These are phyloP conservation scores for Cordyceps fumosorosea DNA, from an alignment of 2,329 filamentous ascomycete genomes.

Conservation along the genomic window DNA sequence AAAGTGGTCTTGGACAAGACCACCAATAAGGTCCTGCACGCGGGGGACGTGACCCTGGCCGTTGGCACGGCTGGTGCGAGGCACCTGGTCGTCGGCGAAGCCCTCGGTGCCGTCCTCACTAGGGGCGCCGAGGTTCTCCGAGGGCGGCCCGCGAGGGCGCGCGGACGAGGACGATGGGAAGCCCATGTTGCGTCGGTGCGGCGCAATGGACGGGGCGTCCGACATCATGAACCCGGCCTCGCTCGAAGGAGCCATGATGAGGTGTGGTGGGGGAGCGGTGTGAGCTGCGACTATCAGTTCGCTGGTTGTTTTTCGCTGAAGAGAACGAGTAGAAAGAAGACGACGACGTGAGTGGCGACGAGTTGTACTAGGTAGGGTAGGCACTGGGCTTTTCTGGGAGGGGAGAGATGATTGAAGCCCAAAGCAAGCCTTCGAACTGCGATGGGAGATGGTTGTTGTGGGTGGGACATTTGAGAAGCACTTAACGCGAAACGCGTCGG, in stretches of 20 bases:
- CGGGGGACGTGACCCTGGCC: slow-evolving; percentile 53
- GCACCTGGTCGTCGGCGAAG: slow-evolving; percentile 59
- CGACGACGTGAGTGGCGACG: neutral
- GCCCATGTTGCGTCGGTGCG: slow-evolving; percentile 34
- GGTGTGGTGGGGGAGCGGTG: neutral
- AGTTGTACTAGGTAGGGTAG: neutral
- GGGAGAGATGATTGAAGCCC: neutral
- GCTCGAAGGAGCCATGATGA: slow-evolving; percentile 46
- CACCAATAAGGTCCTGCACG: slow-evolving; percentile 70
- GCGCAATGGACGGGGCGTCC: slow-evolving; percentile 41
- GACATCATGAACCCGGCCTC: slow-evolving; percentile 53
- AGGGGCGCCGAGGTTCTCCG: slow-evolving; percentile 52
- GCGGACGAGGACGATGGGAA: slow-evolving; percentile 46
- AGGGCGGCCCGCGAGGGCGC: slow-evolving; percentile 53
- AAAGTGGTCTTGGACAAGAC: slow-evolving; percentile 69
- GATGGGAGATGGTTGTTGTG: neutral
- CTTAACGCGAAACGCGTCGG: slow-evolving; percentile 10
- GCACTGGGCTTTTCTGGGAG: neutral
- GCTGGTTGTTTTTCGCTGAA: neutral
- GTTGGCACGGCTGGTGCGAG: slow-evolving; percentile 40
- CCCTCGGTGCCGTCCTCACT: slow-evolving; percentile 58
- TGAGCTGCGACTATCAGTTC: neutral
- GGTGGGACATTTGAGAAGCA: slow-evolving; percentile 9
- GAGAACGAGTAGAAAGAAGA: neutral
- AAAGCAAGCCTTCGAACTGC: neutral